Conservation (phyloP, 2,329 filamentous ascomycete species). For the Colletotrichum cordylinicola region DNA sequence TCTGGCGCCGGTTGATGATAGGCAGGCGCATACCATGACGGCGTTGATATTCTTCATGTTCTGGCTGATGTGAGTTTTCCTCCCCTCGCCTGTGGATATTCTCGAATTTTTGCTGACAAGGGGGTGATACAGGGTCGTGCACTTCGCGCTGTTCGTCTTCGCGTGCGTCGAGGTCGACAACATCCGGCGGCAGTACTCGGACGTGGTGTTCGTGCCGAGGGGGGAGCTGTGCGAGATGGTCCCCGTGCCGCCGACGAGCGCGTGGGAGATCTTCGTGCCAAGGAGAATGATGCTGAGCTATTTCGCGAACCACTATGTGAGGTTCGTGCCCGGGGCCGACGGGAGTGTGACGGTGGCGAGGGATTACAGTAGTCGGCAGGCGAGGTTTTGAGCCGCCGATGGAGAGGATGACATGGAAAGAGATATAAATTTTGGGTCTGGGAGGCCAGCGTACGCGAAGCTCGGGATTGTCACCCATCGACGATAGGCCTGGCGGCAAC, state of each 20-base stretch:
- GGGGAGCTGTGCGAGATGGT: slow-evolving; percentile 7
- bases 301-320: slow-evolving; percentile 23
- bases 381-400: slow-evolving; percentile 1
- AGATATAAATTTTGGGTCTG: neutral
- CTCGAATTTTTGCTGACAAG: neutral
- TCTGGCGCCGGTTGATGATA: neutral
- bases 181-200: slow-evolving; percentile 1
- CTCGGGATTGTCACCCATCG: too few relatives aligned
- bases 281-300: slow-evolving; percentile 13
- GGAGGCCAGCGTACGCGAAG: too few relatives aligned
- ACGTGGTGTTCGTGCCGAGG: slow-evolving; percentile 20
- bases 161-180: slow-evolving; percentile 22
- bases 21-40: neutral
- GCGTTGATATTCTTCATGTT: slow-evolving; percentile 14
- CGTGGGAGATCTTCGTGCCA: slow-evolving; percentile 14
- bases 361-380: slow-evolving; percentile 19
- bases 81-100: too few relatives aligned
- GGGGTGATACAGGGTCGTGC: neutral
- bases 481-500: too few relatives aligned
- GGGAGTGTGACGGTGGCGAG: slow-evolving; percentile 19
- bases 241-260: slow-evolving; percentile 19
- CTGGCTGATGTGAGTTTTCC: neutral
- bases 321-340: slow-evolving; percentile 17
- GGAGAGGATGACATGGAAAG: neutral
- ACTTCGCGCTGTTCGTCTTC: slow-evolving; percentile 22